A percentile compares a stretch with the other conserved stretches of the same genome.
These are phyloP conservation scores for Pinus tabuliformis DNA, from an alignment of 75 land plant species.

Conservation along the genomic window DNA sequence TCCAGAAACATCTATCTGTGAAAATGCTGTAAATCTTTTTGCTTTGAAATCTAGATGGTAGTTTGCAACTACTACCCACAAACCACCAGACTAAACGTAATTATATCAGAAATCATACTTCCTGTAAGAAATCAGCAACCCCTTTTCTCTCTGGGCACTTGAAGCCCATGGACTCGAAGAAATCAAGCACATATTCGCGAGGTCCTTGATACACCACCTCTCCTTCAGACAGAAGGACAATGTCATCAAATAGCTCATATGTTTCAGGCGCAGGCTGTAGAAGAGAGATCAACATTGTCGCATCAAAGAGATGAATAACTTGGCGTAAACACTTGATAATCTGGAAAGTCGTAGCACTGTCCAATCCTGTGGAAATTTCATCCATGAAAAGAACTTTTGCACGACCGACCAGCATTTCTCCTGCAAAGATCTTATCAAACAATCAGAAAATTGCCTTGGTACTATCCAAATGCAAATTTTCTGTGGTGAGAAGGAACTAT, in stretches of 20 bases:
- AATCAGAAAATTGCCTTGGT: constrained; percentile 21
- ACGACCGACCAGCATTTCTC: constrained; percentile 37
- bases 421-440: constrained; percentile 8
- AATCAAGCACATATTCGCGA: constrained; percentile 41
- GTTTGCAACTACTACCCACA: constrained; percentile 21
- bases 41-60: constrained; percentile 46
- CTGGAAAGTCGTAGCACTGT: constrained; percentile 68
- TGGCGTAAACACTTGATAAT: constrained; percentile 53
- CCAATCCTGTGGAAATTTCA: constrained; percentile 70
- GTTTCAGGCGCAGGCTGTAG: constrained; percentile 42
- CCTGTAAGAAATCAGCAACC: constrained; percentile 41
- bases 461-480: constrained; percentile 7
- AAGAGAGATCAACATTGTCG: constrained; percentile 24
- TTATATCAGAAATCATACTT: constrained; percentile 3
- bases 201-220: constrained; percentile 82
- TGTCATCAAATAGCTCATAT: constrained; percentile 61
- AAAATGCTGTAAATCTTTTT: constrained; percentile 40
- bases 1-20: not conserved
- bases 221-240: constrained; percentile 62
- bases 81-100: not conserved
- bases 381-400: constrained; percentile 40
- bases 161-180: constrained; percentile 32
- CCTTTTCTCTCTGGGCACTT: constrained; percentile 36
- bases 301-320: constrained; percentile 16
- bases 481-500: not conserved